phyloP scores from a whole-genome alignment of 805 yeast species.

The Candida manassasensis region DNA sequence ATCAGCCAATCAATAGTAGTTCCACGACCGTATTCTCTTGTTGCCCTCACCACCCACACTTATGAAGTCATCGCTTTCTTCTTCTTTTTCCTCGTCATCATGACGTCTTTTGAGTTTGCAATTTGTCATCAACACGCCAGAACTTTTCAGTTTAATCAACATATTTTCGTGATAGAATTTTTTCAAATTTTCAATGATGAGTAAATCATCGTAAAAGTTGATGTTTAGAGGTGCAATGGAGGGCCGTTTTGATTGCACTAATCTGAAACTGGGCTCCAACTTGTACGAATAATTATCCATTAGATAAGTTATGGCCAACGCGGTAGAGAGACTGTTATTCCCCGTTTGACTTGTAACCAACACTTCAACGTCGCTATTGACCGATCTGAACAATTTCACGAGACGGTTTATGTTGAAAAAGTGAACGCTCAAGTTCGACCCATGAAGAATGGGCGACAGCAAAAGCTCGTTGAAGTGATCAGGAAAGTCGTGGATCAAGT shows the following conservation, averaged over 20 bases:
- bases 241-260: conserved; percentile 18
- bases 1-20: neutral
- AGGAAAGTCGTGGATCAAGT: conserved; percentile 27
- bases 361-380: conserved; percentile 27
- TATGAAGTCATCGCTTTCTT: conserved; percentile 11
- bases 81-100: conserved; percentile 21
- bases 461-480: conserved; percentile 17
- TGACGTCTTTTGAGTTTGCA: conserved; percentile 25
- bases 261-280: conserved; percentile 23
- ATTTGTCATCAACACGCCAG: conserved; percentile 23
- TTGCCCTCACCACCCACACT: conserved; percentile 3
- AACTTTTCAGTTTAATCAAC: conserved; percentile 23
- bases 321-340: conserved; percentile 22
- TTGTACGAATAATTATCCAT: conserved; percentile 39
- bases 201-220: conserved; percentile 36
- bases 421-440: conserved; percentile 28
- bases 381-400: conserved; percentile 28
- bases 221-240: conserved; percentile 19
- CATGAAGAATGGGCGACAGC: conserved; percentile 32
- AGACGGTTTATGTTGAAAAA: conserved; percentile 34
- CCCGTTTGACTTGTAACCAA: conserved; percentile 32
- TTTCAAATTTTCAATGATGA: conserved; percentile 35
- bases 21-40: neutral
- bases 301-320: conserved; percentile 30
- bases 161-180: conserved; percentile 33